phyloP scores from a whole-genome alignment of 1,139 yeast genomes.

The Geotrichum reessii region DNA sequence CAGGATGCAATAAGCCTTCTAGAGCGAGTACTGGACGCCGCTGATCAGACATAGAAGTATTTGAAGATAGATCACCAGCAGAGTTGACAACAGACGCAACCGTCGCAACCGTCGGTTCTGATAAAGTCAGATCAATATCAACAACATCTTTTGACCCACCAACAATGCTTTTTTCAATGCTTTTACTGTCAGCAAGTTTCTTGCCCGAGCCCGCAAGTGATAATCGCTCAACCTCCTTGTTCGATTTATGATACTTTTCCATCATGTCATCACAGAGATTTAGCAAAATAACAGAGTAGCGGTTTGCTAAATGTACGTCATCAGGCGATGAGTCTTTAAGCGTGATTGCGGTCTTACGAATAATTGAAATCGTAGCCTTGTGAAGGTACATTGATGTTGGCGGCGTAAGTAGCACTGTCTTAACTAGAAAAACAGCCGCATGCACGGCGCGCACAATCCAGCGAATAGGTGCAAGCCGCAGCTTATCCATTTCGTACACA shows the following conservation, averaged over 20 bases:
- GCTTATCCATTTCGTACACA: slow-evolving; percentile 54
- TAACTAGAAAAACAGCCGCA: slow-evolving; percentile 85
- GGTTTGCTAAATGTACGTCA: slow-evolving; percentile 73
- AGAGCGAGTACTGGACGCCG: slow-evolving; percentile 9
- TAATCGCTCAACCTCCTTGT: background rate
- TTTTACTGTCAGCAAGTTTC: background rate
- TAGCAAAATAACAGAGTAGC: slow-evolving; percentile 76
- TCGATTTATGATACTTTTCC: slow-evolving; percentile 13
- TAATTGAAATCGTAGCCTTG: slow-evolving; percentile 61
- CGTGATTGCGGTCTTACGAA: slow-evolving; percentile 69
- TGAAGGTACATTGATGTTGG: slow-evolving; percentile 43
- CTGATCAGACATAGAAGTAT: slow-evolving; percentile 12
- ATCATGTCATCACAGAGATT: slow-evolving; percentile 59
- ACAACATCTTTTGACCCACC: background rate
- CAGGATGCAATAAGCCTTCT: slow-evolving; percentile 5
- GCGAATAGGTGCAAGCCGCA: slow-evolving; percentile 79
- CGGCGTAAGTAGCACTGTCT: slow-evolving; percentile 50
- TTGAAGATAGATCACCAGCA: background rate
- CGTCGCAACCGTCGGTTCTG: background rate
- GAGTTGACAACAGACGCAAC: slow-evolving; percentile 5
- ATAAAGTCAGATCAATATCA: background rate
- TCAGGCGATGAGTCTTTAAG: slow-evolving; percentile 84
- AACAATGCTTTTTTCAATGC: background rate
- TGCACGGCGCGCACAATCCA: slow-evolving; percentile 88
- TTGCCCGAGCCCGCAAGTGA: background rate